Evolutionary conservation across 768 basidiomycete species (phyloP), one percentile per base, ranked within the genome.

Genomic region (Boletus tomentosulus): DNA sequence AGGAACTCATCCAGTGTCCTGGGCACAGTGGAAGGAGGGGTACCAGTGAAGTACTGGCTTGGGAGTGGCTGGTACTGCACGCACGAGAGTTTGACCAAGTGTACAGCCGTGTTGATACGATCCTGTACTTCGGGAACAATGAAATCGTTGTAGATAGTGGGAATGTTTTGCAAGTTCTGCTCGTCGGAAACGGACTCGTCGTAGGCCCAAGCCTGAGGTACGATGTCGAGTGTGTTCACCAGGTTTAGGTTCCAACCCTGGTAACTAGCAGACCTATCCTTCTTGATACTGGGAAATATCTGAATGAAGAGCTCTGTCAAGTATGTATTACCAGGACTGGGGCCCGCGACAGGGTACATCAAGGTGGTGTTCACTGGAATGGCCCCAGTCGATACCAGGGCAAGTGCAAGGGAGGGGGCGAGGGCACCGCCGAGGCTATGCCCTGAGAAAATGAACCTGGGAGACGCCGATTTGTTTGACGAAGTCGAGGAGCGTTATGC

Each of bases 201-300:
- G 12, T 25, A 10, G 3, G 46, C 41, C 62, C 62, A 61, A 5
- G 50, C 52, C 24, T 64, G 56, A 1, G 62, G 59, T 2, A 55
- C 59, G 22, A 57, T 39, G 2, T 63, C 56, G 44, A 13, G 43
- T 46, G 42, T 63, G 42, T 63, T 63, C 41, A 63, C 53, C 22
- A 62, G 51, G 44, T 63, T 63, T 7, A 62, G 46, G 47, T 63
- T 63, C 10, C 62, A 63, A 1, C 49, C 53, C n/a, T 57, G 22
- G 38, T 64, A 57, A 7, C 43, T 34, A 0, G 6, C 3, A 4
- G 37, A 31, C 16, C 28, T n/a, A 2, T 4, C 16, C 6, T n/a
- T n/a, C 13, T 16, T 45, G 27, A 8, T 2, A 10, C 4, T 7
- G 4, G 25, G 7, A 16, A 30, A 25, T 43, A 15, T 43, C 25